Base-by-base conservation (phyloP, 2,329 filamentous ascomycete genomes). In the Elsinoe batatas region DNA sequence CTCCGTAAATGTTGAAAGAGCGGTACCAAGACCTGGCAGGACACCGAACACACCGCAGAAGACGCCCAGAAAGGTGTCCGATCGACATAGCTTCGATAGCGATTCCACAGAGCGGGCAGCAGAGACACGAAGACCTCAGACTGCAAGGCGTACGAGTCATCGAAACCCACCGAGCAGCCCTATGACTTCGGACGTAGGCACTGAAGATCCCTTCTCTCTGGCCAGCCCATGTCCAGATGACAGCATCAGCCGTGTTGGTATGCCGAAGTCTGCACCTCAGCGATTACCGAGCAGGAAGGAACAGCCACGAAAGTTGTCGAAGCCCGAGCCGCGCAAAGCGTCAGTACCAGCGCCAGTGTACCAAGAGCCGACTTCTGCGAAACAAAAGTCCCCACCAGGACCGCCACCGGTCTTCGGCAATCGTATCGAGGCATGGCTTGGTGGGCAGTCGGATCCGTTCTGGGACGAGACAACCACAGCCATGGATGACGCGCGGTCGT, bases 361-460 rank as follows among this genome's bases (percentile, higher is more conserved):
- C 30, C 32, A 57, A 53, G 18, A 44, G 5, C 40, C 40, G 5
- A 22, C 13, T 3, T 4, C 33, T 2, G 33, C 32, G 8, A 33
- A 26, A 18, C 47, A 26, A 15, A 26, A 51, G 33, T 22, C 26
- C 65, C 18, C 67, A 49, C 17, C 33, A n/a, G 71, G 72, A 18
- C 68, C 72, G 3, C 65, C 71, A 17, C 74, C 74, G 44, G 70
- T 76, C 12, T 74, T 75, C 56, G 72, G 70, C 17, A 75, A 64
- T 53, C 79, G 79, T 47, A 77, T 85, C 22, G 79, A 84, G 66
- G 78, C 80, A 49, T 85, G 82, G 82, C 73, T 85, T 15, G 53
- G 53, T n/a, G 32, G 42, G 53, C 58, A 67, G 15, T 13, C 33
- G 18, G 61, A 68, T 61, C 67, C 67, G 7, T 68, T 69, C 58